Percentiles rank a stretch among this genome's conserved stretches.
Evolutionary conservation across 1,284 basidiomycete genomes (phyloP).

Genomic region (Ustilago nuda): DNA sequence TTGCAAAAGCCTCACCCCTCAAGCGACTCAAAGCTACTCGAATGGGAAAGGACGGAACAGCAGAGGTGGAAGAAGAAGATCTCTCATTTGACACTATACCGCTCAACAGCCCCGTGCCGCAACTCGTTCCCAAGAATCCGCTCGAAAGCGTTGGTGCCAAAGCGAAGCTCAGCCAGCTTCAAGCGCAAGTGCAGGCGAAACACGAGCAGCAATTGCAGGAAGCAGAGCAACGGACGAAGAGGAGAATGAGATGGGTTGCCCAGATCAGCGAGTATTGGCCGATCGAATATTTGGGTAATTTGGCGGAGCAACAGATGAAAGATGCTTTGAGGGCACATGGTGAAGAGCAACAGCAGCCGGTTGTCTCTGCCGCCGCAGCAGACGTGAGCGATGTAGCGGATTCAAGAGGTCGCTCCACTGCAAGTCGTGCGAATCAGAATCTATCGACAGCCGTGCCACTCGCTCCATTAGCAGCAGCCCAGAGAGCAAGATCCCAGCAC

Average conservation of each 20-base stretch:
- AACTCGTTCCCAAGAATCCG: constrained; percentile 68
- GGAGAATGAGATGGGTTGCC: constrained; percentile 70
- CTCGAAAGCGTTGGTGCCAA: constrained; percentile 19
- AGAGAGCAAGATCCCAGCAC: constrained; percentile 55
- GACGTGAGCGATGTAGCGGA: background rate
- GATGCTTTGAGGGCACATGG: constrained; percentile 63
- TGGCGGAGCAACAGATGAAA: constrained; percentile 79
- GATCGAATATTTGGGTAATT: constrained; percentile 78
- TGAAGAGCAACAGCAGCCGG: constrained; percentile 14
- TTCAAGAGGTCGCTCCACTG: constrained; percentile 18
- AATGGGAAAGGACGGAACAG: constrained; percentile 24
- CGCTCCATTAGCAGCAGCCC: background rate
- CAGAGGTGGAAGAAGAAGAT: constrained; percentile 60
- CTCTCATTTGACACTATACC: constrained; percentile 58
- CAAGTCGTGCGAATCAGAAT: constrained; percentile 2
- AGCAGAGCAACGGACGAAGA: constrained; percentile 51
- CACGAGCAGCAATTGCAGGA: constrained; percentile 32
- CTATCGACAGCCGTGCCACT: background rate
- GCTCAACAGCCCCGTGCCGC: constrained; percentile 83
- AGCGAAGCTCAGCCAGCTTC: constrained; percentile 13
- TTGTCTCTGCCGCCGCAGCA: background rate
- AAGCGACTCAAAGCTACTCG: constrained; percentile 25
- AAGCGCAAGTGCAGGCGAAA: constrained; percentile 20
- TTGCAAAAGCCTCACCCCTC: constrained; percentile 8
- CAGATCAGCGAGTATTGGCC: constrained; percentile 82